phyloP scores from a whole-genome alignment of 768 basidiomycete genomes.

The Pholiota microspora region DNA sequence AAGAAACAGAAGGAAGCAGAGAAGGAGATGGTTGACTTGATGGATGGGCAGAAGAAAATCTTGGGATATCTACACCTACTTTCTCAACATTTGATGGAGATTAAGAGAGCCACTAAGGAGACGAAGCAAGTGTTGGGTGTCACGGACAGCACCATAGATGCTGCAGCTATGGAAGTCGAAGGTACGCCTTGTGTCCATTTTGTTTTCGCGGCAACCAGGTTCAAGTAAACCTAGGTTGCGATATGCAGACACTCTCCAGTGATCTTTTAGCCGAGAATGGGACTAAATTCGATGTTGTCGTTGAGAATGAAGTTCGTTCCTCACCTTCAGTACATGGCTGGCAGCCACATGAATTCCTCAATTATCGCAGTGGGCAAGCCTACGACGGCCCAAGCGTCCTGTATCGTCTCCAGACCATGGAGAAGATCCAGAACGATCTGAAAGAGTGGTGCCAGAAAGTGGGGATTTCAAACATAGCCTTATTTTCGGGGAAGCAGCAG shows the following conservation, averaged over 20 bases:
- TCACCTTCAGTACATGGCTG: too few relatives aligned
- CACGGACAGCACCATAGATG: not conserved
- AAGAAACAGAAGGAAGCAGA: not conserved
- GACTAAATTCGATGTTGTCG: too few relatives aligned
- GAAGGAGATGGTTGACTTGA: not conserved
- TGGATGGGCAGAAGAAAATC: not conserved
- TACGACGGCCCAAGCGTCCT: not conserved
- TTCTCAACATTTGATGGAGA: not conserved
- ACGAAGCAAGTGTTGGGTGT: not conserved
- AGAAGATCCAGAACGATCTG: not conserved
- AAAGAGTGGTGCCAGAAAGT: slow-evolving; percentile 2
- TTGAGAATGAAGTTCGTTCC: too few relatives aligned
- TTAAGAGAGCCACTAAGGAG: not conserved
- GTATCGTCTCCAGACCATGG: not conserved
- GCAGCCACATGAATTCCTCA: too few relatives aligned
- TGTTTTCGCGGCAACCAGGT: too few relatives aligned
- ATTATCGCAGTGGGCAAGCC: too few relatives aligned
- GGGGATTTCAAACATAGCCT: not conserved
- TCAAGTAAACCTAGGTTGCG: too few relatives aligned
- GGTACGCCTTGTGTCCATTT: too few relatives aligned
- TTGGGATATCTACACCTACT: not conserved
- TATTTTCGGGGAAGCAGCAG: not conserved
- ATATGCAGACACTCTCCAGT: too few relatives aligned
- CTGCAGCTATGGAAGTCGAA: not conserved
- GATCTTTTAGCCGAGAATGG: too few relatives aligned